These are phyloP conservation scores for Suillus occidentalis DNA, from an alignment of 768 basidiomycete species.

Conservation along the genomic window DNA sequence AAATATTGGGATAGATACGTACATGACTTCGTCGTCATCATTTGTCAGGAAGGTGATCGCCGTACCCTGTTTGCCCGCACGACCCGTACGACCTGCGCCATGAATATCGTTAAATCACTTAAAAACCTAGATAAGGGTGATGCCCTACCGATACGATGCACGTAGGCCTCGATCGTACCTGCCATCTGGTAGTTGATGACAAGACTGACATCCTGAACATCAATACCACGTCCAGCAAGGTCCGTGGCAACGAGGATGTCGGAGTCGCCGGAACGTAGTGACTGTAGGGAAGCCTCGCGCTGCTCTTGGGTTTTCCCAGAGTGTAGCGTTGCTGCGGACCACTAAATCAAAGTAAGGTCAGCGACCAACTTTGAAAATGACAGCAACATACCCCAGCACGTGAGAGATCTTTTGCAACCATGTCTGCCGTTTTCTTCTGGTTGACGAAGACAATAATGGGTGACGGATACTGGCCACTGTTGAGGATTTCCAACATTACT, in stretches of 20 bases:
- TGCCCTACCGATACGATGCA: slow-evolving; percentile 90
- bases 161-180: slow-evolving; percentile 92
- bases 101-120: slow-evolving; percentile 9
- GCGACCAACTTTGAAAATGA: background rate
- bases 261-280: slow-evolving; percentile 81
- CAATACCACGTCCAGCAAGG: slow-evolving; percentile 97
- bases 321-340: slow-evolving; percentile 89
- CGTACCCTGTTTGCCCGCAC: slow-evolving; percentile 92
- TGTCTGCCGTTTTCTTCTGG: slow-evolving; percentile 98
- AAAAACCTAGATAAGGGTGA: background rate
- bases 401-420: slow-evolving; percentile 92
- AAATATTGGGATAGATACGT: slow-evolving; percentile 33
- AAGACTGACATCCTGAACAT: slow-evolving; percentile 93
- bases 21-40: slow-evolving; percentile 98
- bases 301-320: slow-evolving; percentile 98
- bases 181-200: slow-evolving; percentile 99
- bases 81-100: slow-evolving; percentile 88
- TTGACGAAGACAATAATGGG: slow-evolving; percentile 99
- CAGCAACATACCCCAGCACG: slow-evolving; percentile 75
- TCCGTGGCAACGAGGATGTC: slow-evolving; percentile 96
- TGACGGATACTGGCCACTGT: slow-evolving; percentile 75
- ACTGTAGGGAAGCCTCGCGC: slow-evolving; percentile 87
- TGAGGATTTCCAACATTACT: slow-evolving; percentile 87
- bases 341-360: slow-evolving; percentile 44
- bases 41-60: slow-evolving; percentile 96